A percentile compares a stretch with the other conserved stretches of the same genome.
phyloP scores from a whole-genome alignment of 441 rosid genomes.

The Raphanus hybrid region DNA sequence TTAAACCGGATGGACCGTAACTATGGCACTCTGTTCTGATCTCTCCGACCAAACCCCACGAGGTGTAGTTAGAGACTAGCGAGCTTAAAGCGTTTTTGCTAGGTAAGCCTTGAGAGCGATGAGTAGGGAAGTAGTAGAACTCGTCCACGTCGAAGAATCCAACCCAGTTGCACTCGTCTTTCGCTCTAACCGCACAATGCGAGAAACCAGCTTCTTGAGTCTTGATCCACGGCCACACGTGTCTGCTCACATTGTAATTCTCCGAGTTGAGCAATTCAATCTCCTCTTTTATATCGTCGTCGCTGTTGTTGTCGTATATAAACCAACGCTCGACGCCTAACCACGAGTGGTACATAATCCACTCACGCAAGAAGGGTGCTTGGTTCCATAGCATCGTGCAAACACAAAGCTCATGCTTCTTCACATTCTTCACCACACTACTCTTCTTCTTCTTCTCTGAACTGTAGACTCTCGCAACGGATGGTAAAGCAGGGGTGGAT shows the following conservation, averaged over 20 bases:
- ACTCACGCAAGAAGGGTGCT: constrained; percentile 74
- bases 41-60: constrained; percentile 61
- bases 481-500: constrained; percentile 40
- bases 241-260: constrained; percentile 73
- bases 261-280: constrained; percentile 60
- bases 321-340: constrained; percentile 95
- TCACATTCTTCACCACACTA: background rate
- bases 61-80: constrained; percentile 70
- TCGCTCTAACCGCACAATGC: constrained; percentile 84
- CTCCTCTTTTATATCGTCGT: constrained; percentile 64
- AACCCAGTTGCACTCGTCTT: constrained; percentile 81
- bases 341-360: constrained; percentile 93
- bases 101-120: constrained; percentile 45
- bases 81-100: constrained; percentile 63
- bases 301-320: constrained; percentile 92
- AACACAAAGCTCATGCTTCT: constrained; percentile 76
- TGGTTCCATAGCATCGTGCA: constrained; percentile 99
- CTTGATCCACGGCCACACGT: constrained; percentile 97
- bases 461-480: constrained; percentile 56
- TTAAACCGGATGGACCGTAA: constrained; percentile 91
- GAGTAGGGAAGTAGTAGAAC: constrained; percentile 77
- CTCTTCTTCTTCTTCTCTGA: constrained; percentile 40
- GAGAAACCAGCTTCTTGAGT: constrained; percentile 98
- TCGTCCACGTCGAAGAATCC: constrained; percentile 97
- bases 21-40: constrained; percentile 87